Evolutionary conservation across 768 basidiomycete genomes (phyloP).

Genomic region (Collybia sordida): DNA sequence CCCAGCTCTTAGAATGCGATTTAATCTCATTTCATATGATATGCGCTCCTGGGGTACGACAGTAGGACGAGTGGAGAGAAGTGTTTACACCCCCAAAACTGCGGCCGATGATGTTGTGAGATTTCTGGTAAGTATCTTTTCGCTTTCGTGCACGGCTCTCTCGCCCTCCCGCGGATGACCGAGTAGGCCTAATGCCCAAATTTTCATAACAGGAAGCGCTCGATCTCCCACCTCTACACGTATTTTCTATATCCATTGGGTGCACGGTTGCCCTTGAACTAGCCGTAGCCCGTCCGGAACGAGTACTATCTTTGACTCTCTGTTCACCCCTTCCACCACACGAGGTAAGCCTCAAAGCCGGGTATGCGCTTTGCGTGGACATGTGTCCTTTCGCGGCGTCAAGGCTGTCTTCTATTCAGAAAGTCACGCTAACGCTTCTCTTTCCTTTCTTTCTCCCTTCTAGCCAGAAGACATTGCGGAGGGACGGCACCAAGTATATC

Average conservation of each 20-base stretch:
- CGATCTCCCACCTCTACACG: slow-evolving; percentile 30
- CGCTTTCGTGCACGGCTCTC: background rate
- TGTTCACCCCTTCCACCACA: slow-evolving; percentile 32
- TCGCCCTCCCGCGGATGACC: background rate
- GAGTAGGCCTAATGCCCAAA: background rate
- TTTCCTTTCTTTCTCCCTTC: background rate
- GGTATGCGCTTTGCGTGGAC: too few species aligned
- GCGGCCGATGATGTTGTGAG: slow-evolving; percentile 29
- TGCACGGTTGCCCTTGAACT: slow-evolving; percentile 31
- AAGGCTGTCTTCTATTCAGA: too few species aligned
- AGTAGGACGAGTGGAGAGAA: slow-evolving; percentile 22
- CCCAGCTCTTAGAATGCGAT: slow-evolving; percentile 26
- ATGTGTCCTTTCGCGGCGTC: too few species aligned
- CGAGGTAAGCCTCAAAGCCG: slow-evolving; percentile 24
- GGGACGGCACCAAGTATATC: slow-evolving; percentile 26
- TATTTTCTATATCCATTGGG: slow-evolving; percentile 36
- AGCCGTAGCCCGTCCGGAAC: slow-evolving; percentile 27
- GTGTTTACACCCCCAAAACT: slow-evolving; percentile 25
- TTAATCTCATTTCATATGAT: slow-evolving; percentile 36
- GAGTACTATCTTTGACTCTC: slow-evolving; percentile 30
- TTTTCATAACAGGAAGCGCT: slow-evolving; percentile 24
- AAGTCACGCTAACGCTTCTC: background rate
- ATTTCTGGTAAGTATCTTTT: slow-evolving; percentile 27
- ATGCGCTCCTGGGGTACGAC: slow-evolving; percentile 34
- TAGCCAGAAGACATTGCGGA: slow-evolving; percentile 26